A percentile compares a stretch with the other conserved stretches of the same genome.
Conservation (phyloP, 2,329 filamentous ascomycete genomes). For the Trichoderma hamatum region DNA sequence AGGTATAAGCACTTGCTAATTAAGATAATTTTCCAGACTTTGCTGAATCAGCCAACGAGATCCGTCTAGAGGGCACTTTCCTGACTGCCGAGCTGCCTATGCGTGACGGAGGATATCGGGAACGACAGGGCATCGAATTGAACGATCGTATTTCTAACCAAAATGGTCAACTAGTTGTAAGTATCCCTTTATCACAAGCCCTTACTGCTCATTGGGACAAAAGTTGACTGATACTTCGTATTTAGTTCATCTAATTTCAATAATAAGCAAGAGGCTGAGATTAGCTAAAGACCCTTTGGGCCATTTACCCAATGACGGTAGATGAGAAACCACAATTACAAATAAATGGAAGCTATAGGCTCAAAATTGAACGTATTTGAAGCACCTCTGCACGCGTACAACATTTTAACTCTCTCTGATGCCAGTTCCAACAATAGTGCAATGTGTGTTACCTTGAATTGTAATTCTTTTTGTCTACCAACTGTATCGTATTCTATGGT, state of each 20-base stretch:
- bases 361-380: background rate
- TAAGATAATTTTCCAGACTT: background rate
- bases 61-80: background rate
- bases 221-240: background rate
- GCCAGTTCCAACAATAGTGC: background rate
- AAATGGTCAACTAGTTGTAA: constrained; percentile 26
- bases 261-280: background rate
- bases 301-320: background rate
- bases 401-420: background rate
- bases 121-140: constrained; percentile 27
- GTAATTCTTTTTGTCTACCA: background rate
- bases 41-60: background rate
- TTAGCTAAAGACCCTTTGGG: background rate
- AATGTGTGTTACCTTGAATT: background rate
- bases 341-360: background rate
- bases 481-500: background rate
- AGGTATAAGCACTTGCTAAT: background rate
- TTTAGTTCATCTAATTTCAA: background rate
- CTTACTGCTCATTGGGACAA: too few species aligned
- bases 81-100: constrained; percentile 21
- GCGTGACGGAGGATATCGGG: constrained; percentile 13
- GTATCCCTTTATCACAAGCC: background rate
- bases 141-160: constrained; percentile 28
- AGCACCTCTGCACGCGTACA: background rate
- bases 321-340: background rate